These are phyloP conservation scores for Zygnema circumcarinatum DNA, from an alignment of 139 green algal species.

Conservation along the genomic window DNA sequence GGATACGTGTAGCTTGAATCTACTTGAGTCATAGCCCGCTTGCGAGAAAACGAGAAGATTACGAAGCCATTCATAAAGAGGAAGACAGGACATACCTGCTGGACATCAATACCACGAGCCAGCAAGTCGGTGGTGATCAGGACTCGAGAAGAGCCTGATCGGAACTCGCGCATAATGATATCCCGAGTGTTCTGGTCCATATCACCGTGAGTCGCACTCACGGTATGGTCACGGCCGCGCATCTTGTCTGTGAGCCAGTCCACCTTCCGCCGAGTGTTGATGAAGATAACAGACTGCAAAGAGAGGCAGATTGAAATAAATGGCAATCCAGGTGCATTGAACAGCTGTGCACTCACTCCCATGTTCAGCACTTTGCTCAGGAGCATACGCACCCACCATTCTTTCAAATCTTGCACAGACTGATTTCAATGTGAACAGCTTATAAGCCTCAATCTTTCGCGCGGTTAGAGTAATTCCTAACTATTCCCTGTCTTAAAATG, in stretches of 20 bases:
- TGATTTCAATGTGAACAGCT: background rate
- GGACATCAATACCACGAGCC: slow-evolving; percentile 98
- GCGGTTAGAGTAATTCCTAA: background rate
- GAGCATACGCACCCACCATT: background rate
- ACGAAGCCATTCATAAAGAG: background rate
- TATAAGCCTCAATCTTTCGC: background rate
- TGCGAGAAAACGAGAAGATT: background rate
- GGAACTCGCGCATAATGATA: slow-evolving; percentile 99
- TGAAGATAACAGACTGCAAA: slow-evolving; percentile 97
- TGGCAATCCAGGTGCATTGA: background rate
- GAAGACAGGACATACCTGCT: slow-evolving; percentile 74
- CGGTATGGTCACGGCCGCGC: slow-evolving; percentile 96
- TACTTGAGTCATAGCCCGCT: background rate
- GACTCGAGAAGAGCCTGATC: slow-evolving; percentile 96
- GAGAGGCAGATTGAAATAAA: background rate
- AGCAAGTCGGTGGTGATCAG: slow-evolving; percentile 99
- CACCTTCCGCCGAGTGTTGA: slow-evolving; percentile 99
- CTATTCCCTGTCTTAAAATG: background rate
- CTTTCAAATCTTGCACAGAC: background rate
- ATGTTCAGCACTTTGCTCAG: background rate
- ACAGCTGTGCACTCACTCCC: background rate
- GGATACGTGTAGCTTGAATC: background rate
- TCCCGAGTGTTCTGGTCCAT: slow-evolving; percentile 99
- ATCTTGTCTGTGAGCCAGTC: slow-evolving; percentile 99
- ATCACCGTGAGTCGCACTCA: slow-evolving; percentile 98